Percentiles rank a stretch among this genome's conserved stretches.
These are phyloP conservation scores for Tulasnella sp. DNA, from an alignment of 768 basidiomycete genomes.

Conservation along the genomic window DNA sequence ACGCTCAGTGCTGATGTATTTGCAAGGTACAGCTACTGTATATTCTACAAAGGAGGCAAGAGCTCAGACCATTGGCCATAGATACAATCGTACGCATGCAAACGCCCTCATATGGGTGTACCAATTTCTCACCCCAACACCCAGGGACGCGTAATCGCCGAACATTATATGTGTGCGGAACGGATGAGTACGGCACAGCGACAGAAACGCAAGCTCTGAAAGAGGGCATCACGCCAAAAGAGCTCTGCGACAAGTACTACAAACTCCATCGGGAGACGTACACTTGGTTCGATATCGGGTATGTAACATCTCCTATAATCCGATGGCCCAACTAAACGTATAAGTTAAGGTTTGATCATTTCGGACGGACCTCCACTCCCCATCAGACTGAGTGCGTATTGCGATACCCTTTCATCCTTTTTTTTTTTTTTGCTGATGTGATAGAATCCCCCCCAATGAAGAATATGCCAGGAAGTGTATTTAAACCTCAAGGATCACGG, in stretches of 20 bases:
- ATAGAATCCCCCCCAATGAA: slow-evolving; percentile 27
- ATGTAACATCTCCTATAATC: slow-evolving; percentile 21
- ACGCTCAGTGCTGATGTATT: slow-evolving; percentile 95
- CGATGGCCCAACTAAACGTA: slow-evolving; percentile 4
- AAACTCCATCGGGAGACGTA: slow-evolving; percentile 84
- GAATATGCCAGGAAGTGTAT: slow-evolving; percentile 88
- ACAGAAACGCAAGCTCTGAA: slow-evolving; percentile 95
- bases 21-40: slow-evolving; percentile 56
- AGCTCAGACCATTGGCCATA: slow-evolving; percentile 11
- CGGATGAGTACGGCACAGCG: slow-evolving; percentile 99
- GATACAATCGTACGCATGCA: slow-evolving; percentile 24
- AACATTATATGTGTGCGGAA: slow-evolving; percentile 92
- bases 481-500: slow-evolving; percentile 68
- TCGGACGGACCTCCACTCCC: slow-evolving; percentile 88
- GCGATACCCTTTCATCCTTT: too few relatives aligned
- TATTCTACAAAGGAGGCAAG: neutral
- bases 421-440: neutral
- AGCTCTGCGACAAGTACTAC: slow-evolving; percentile 87
- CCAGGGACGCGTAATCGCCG: slow-evolving; percentile 68
- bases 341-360: slow-evolving; percentile 75
- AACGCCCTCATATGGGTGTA: too few relatives aligned
- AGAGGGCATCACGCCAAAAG: slow-evolving; percentile 66
- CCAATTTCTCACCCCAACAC: neutral
- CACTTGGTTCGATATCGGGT: slow-evolving; percentile 96
- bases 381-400: slow-evolving; percentile 70